These are phyloP conservation scores for Arthrinium phaeospermum DNA, from an alignment of 2,329 filamentous ascomycete species.

Conservation along the genomic window DNA sequence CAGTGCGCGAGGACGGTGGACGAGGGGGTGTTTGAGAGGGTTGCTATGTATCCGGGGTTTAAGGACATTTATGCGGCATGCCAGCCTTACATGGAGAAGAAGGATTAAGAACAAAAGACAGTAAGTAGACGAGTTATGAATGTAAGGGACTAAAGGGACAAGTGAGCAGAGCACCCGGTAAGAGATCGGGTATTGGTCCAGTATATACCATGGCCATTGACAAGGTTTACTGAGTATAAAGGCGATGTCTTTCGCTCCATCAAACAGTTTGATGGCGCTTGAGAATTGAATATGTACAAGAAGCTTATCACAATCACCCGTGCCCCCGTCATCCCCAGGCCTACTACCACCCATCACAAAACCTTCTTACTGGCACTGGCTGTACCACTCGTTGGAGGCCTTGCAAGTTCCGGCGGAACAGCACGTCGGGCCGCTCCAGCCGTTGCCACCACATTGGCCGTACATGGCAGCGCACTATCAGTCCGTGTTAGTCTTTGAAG, in stretches of 20 bases:
- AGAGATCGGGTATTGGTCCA: not conserved
- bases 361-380: conserved; percentile 1
- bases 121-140: not conserved
- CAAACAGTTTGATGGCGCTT: not conserved
- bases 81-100: conserved; percentile 29
- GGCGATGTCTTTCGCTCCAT: not conserved
- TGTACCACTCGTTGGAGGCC: conserved; percentile 19
- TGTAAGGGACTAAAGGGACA: not conserved
- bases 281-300: not conserved
- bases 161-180: not conserved
- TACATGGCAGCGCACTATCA: conserved; percentile 9
- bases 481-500: not conserved
- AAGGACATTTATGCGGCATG: conserved; percentile 32
- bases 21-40: conserved; percentile 27
- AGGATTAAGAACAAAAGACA: not conserved
- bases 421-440: conserved; percentile 14
- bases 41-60: conserved; percentile 32
- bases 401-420: conserved; percentile 20
- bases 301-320: not conserved
- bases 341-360: too few species aligned
- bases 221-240: not conserved
- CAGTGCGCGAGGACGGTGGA: conserved; percentile 25
- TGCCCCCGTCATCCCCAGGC: not conserved
- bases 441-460: conserved; percentile 18
- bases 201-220: not conserved